Base-by-base conservation (phyloP, 495 filamentous ascomycete genomes). In the Durotheca rogersii region DNA sequence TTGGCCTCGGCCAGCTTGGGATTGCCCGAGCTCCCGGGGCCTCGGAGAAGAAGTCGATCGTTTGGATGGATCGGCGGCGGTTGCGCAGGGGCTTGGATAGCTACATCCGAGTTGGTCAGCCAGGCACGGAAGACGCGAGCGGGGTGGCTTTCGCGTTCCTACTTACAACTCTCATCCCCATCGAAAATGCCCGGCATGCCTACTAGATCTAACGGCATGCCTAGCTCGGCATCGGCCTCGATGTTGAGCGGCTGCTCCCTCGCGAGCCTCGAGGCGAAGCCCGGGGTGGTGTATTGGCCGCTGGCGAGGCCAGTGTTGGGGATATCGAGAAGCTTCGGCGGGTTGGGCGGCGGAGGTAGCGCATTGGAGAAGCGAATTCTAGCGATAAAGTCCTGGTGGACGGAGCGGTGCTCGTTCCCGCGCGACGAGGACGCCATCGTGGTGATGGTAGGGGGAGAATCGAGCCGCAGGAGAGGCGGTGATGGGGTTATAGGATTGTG, bases 361-460 rank as follows among this genome's bases (percentile, higher is more conserved):
- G 87, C 82, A 80, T 98, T 98, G 54, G 89, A 88, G 68, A 95
- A 98, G 63, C 93, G 82, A 45, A 95, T 86, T 43, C 92, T 86
- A 35, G 90, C 92, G 54, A 98, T 95, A 63, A 95, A 97, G 60
- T 98, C 93, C 70, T 98, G 93, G 60, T 90, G 88, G 51, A 88
- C 86, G 62, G 80, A 81, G 58, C 79, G 76, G 41, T 62, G 62
- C 70, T 87, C 81, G 44, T 70, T 68, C 43, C 58, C 65, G 53
- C 69, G 61, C 53, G 68, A 64, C 40, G 65, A 72, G 25, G 74
- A 76, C 46, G 73, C 65, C 72, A 76, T 75, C 25, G 10, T 62
- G 53, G 36, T 10, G 43, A 41, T 30, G 34, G 37, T 43, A 14
- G 21, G 20, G 15, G 21, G 35, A 27, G 40, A 40, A 41, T 27